Evolutionary conservation across 1,139 yeast genomes (phyloP).

Genomic region (Yamadazyma aaseri): DNA sequence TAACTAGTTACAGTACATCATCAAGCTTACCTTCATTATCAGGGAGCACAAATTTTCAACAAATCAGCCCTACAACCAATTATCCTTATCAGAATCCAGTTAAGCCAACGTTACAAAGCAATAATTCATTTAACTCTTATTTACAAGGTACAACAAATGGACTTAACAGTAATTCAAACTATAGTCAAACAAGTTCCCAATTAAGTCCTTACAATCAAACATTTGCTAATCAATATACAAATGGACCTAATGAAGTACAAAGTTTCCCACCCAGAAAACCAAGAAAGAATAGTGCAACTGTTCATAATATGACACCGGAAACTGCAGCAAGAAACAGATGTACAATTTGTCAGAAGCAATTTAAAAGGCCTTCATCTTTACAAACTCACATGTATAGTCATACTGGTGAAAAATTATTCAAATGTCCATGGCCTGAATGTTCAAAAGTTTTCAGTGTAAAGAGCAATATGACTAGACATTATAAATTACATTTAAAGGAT

Average conservation of each 20-base stretch:
- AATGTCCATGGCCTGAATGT: constrained; percentile 66
- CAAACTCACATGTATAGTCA: constrained; percentile 82
- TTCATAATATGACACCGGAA: constrained; percentile 31
- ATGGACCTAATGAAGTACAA: neutral
- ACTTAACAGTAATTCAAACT: neutral
- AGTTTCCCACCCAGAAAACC: neutral
- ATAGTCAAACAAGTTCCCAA: neutral
- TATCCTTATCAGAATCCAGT: neutral
- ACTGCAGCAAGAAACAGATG: constrained; percentile 49
- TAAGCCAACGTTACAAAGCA: neutral
- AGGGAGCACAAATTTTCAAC: neutral
- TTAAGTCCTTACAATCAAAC: neutral
- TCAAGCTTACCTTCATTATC: neutral
- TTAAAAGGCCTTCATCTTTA: constrained; percentile 78
- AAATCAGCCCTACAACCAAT: neutral
- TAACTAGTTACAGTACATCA: neutral
- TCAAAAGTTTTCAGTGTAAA: constrained; percentile 73
- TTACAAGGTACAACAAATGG: too few species aligned
- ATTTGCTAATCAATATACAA: neutral
- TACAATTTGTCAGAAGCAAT: constrained; percentile 68
- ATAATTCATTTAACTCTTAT: neutral
- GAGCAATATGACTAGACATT: constrained; percentile 79
- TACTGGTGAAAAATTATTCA: constrained; percentile 81
- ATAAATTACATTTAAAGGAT: constrained; percentile 57
- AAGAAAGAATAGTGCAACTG: constrained; percentile 9